Base-by-base conservation (phyloP, 768 basidiomycete species). In the Pleurotus tuber-regium region DNA sequence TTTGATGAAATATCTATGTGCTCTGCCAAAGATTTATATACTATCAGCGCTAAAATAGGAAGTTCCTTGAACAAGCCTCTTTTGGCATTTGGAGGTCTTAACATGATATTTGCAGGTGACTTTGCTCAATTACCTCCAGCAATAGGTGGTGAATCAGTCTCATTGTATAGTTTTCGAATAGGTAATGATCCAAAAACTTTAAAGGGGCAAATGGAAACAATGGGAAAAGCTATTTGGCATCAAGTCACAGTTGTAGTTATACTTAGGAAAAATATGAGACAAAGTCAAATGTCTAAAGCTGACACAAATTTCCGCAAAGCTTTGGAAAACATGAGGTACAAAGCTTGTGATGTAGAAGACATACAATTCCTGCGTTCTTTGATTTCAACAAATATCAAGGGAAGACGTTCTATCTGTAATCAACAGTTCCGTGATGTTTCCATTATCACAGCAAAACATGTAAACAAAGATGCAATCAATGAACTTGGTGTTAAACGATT, bases 1-100 rank as follows among this genome's bases (percentile, higher is more conserved):
- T 43, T 73, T 4, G 70, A 75, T 62, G 72, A 75, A 51, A 60
- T 74, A 0, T 74, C 71, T 0, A 76, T 76, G 75, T 29, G 74
- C 0, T 61, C 63, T 1, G 69, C 68, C 39, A 16, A 43, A n/a
- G 63, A 66, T 25, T 33, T 73, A 31, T 67, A 67, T 50, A 49
- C 44, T 1, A 71, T 73, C 2, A 61, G 61, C 53, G 53, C 56
- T 2, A 57, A 54, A 11, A 54, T 71, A 14, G 53, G 59, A 9
- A 54, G 50, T 12, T 56, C 62, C 3, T 55, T 58, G 16, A 53
- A 58, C 14, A n/a, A n/a, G n/a, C 44, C 47, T 4, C 4, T 46
- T 1, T 39, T 57, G 14, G 21, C 36, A 12, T 72, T 72, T 58
- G 70, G 69, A 7, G 69, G 71, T 1, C 52, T 68, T 6, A 70